phyloP scores from a whole-genome alignment of 495 filamentous ascomycete species.

The Xylaria nigripes region DNA sequence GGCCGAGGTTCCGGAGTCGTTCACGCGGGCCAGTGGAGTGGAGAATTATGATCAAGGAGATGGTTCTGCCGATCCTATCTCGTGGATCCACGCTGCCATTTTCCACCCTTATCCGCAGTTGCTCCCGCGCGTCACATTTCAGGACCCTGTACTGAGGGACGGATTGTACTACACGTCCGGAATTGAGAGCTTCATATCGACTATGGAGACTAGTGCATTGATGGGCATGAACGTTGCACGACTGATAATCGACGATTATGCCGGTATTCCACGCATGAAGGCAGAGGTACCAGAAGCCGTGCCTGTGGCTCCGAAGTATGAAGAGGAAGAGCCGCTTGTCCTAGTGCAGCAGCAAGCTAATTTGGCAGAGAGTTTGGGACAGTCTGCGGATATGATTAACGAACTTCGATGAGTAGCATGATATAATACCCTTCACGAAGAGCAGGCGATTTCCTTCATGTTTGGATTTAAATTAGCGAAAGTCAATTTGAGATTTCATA shows the following conservation, averaged over 20 bases:
- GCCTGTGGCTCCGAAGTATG: background rate
- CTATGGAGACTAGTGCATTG: constrained; percentile 94
- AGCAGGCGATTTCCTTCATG: background rate
- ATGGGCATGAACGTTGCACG: constrained; percentile 94
- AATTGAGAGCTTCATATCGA: constrained; percentile 91
- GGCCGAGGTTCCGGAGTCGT: constrained; percentile 32
- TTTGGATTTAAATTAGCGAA: no score
- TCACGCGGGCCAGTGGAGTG: constrained; percentile 13
- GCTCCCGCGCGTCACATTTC: constrained; percentile 77
- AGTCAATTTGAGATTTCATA: no score
- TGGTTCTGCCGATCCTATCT: constrained; percentile 43
- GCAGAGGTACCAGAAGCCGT: background rate
- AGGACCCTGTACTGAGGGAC: constrained; percentile 60
- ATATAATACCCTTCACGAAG: background rate
- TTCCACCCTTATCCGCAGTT: constrained; percentile 85
- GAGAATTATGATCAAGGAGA: background rate
- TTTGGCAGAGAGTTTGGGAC: background rate
- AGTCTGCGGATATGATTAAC: background rate
- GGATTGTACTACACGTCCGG: constrained; percentile 84
- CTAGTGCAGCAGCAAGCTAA: constrained; percentile 13
- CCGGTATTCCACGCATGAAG: constrained; percentile 5
- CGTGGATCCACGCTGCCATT: constrained; percentile 61
- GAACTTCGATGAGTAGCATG: constrained; percentile 13
- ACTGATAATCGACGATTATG: constrained; percentile 57
- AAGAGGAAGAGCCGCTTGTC: constrained; percentile 6